Evolutionary conservation across 2,329 filamentous ascomycete species (phyloP).

Genomic region (Aspergillus sp.): DNA sequence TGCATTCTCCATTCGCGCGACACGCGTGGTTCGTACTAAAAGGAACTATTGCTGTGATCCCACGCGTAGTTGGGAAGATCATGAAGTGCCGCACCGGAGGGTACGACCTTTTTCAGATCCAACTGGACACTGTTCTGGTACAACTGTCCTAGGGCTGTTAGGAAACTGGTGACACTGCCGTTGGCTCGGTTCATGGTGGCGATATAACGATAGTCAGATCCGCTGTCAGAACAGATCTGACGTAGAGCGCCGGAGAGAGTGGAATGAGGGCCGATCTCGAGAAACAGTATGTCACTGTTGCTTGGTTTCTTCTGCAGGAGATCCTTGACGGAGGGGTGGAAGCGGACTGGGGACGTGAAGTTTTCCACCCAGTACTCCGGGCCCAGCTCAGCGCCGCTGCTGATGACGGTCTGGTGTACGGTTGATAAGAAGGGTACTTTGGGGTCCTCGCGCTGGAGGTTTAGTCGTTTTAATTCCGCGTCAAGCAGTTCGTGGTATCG

Average conservation of each 20-base stretch:
- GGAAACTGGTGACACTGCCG: neutral
- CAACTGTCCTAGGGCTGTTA: neutral
- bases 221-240: slow-evolving; percentile 7
- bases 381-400: neutral
- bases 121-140: neutral
- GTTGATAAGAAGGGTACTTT: neutral
- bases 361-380: slow-evolving; percentile 15
- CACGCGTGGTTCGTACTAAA: slow-evolving; percentile 13
- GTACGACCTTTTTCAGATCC: too few species aligned
- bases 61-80: slow-evolving; percentile 23
- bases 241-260: slow-evolving; percentile 25
- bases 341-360: slow-evolving; percentile 14
- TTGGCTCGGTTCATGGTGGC: slow-evolving; percentile 2
- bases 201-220: neutral
- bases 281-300: slow-evolving; percentile 9
- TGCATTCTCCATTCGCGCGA: slow-evolving; percentile 12
- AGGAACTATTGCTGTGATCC: slow-evolving; percentile 9
- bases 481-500: neutral
- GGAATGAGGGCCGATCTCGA: slow-evolving; percentile 30
- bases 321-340: slow-evolving; percentile 6
- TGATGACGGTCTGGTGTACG: neutral
- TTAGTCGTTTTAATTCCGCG: slow-evolving; percentile 2
- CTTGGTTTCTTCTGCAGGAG: slow-evolving; percentile 1
- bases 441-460: too few species aligned
- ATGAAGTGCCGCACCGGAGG: slow-evolving; percentile 5